Base-by-base conservation (phyloP, 345 rosid genomes). In the Mercurialis annua region DNA sequence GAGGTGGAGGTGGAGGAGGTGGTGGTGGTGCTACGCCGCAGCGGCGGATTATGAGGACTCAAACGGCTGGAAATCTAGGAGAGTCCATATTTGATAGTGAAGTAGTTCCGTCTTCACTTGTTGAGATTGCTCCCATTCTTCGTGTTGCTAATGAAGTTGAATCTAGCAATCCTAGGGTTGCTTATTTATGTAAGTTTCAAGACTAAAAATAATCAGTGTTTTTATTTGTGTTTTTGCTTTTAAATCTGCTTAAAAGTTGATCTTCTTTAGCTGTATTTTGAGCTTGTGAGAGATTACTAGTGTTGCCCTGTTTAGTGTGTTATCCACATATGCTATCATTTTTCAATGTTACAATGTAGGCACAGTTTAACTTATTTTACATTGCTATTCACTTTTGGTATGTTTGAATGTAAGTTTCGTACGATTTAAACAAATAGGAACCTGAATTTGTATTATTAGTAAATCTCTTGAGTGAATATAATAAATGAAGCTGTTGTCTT, bases 81-180 rank as follows among this genome's bases (percentile, higher is more conserved):
- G 99, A 95, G 77, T 38, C 84, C 16, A 80, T 87, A 57, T 90
- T 95, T 70, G 96, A 95, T 61, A 95, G 99, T 75, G 99, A 95
- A 81, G 89, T 92, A 15, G 98, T 95, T 73, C 99, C 99, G 1
- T 95, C 99, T 20, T 86, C 99, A 2, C 90, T 95, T 65, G 81
- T 84, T 55, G 96, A 90, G 81, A 92, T 95, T 65, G 99, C 99
- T 0, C 99, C 98, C 10, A 95, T 95, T 86, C 98, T 95, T 58
- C 98, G 99, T 74, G 99, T 95, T 75, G 99, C 99, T 62, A 95
- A 95, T 87, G 99, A 95, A 72, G 98, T 92, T 34, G 99, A 95
- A 84, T 55, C 79, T 42, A 87, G 83, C 65, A 92, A 95, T 78
- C 87, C 96, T 29, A 88, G 99, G 73, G 99, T 92, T 75, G 92